Base-by-base conservation (phyloP, 192 early-diverging fungal genomes). In the Dissophora globulifera region DNA sequence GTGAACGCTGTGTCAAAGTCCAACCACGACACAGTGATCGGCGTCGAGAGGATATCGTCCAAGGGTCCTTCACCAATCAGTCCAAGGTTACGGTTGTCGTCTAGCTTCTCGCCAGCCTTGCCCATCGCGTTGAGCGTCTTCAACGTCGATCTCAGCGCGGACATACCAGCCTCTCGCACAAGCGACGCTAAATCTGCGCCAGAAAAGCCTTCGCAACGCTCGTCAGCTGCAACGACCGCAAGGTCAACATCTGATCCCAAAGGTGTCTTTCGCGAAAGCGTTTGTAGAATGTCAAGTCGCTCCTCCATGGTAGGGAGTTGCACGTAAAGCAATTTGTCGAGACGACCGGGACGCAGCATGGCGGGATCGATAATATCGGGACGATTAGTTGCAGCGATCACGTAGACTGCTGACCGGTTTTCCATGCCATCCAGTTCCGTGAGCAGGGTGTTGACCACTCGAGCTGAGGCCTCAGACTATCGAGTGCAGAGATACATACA, bases 311-410 rank as follows among this genome's bases (percentile, higher is more conserved):
- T 90, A 0, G 97, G 97, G 48, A 99, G 79, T 78, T 96, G 95
- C 1, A 99, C 95, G 79, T 97, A 99, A n/a, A 99, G 83, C n/a
- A 95, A 78, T 66, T 96, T 97, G 82, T 98, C 97, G 25, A 99
- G 78, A 50, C 97, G 93, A 15, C 97, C 97, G 3, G 96, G 95
- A 23, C 97, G 93, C 27, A 99, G 83, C 96, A 99, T 96, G 31
- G 97, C 97, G 6, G 97, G 91, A 65, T 99, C 97, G 62, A 99
- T 96, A 72, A 96, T 96, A 64, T 97, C 95, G 33, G 97, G 97
- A 29, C 97, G 86, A 66, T 99, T 99, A 9, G 97, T 99, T 15
- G 97, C 97, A 1, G 94, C 97, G 72, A 99, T 95, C 27, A 99
- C 92, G 80, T 94, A 99, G 0, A 99, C 96, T 50, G 89, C 86